Conservation (phyloP, 441 rosid genomes). For the Macaranga tanarius region DNA sequence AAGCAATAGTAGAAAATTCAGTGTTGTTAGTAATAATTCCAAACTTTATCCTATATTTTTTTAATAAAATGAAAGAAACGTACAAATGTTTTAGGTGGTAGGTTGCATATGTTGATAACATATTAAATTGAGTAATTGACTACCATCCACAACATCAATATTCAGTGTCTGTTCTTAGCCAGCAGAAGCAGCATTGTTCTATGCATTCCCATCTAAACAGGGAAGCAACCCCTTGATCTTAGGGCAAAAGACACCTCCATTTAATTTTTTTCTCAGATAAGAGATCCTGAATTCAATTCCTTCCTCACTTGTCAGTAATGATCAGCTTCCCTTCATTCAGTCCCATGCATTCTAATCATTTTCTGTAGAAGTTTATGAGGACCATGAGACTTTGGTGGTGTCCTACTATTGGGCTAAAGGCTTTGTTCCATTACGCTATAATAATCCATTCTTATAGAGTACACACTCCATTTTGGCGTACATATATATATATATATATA, state of each 20-base stretch:
- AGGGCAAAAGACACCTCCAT: background rate
- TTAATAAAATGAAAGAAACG: background rate
- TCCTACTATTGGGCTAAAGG: background rate
- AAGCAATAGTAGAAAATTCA: background rate
- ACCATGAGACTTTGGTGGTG: no score
- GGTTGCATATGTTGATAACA: background rate
- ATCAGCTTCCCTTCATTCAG: background rate
- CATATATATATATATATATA: no score
- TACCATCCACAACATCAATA: background rate
- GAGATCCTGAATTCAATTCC: background rate
- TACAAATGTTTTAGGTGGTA: background rate
- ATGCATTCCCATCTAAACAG: background rate
- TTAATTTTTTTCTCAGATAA: background rate
- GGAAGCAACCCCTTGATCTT: background rate
- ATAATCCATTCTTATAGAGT: no score
- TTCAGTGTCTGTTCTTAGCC: background rate
- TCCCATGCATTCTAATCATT: background rate
- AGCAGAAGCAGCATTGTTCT: background rate
- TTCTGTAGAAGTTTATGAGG: no score
- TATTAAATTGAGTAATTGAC: background rate
- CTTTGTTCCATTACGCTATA: no score
- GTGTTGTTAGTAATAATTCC: background rate
- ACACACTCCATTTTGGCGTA: no score
- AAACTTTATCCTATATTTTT: background rate
- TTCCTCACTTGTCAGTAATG: background rate